Evolutionary conservation across 371 early-diverging fungal genomes (phyloP), one percentile per base, ranked within the genome.

Genomic region (Mucor mucedo): DNA sequence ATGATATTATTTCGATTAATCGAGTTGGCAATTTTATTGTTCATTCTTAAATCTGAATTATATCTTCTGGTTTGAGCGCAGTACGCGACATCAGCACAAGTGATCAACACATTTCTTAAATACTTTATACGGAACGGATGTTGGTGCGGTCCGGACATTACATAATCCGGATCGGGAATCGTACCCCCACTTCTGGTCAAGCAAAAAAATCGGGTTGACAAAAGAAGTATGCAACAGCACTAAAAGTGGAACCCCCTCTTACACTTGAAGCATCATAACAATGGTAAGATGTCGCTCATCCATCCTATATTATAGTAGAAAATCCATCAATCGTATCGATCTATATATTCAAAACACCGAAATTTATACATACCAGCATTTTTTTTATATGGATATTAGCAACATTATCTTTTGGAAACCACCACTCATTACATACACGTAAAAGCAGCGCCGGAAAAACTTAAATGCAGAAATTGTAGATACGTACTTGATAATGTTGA

Each of bases 241-340:
- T 47, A 32, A 35, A 49, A n/a, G 41, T 29, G 40, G 49, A 48
- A 50, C 63, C 42, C 52, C 57, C 63, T 63, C 63, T 63, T 63
- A 63, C 63, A 56, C 63, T 63, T 57, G 63, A 63, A 63, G 63
- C 57, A 63, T 63, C 41, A 63, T 50, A 56, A 63, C 57, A 63
- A 63, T 63, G 63, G 63, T 63, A 63, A 56, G 29, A 39, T 42
- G 30, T 32, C 14, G 27, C 16, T 5, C 54, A 55, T 44, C 56
- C 50, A 50, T 55, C 54, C n/a, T 41, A 8, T 21, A 39, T 38
- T 28, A 56, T 16, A 41, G 10, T 30, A 30, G 33, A 27, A 13
- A 44, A 63, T 63, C 63, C 63, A 63, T 63, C 63, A 52, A 63
- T 50, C 49, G 55, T 55, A 62, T 33, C 39, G 28, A 21, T 50